A percentile compares a stretch with the other conserved stretches of the same genome.
Evolutionary conservation across 2,329 filamentous ascomycete genomes (phyloP).

Genomic region (Phialophora chinensis): DNA sequence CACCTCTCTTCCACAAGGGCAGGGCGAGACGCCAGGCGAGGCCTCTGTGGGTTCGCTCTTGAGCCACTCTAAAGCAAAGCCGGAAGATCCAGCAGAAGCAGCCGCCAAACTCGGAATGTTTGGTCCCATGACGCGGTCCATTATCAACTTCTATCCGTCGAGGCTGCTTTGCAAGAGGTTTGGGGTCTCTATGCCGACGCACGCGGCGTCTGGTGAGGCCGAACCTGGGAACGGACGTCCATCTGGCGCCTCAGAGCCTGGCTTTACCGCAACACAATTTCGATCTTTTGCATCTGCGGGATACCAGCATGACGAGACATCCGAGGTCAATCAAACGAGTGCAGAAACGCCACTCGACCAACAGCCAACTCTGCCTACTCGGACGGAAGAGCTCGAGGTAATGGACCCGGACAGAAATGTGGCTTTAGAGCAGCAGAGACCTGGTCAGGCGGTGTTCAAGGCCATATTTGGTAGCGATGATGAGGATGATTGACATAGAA

Average conservation of each 20-base stretch:
- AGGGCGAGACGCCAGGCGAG: conserved; percentile 38
- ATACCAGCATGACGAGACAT: conserved; percentile 40
- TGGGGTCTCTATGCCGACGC: conserved; percentile 75
- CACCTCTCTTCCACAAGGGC: conserved; percentile 50
- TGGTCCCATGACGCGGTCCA: conserved; percentile 79
- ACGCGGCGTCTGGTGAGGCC: conserved; percentile 30
- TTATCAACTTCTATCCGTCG: conserved; percentile 76
- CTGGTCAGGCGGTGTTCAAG: conserved; percentile 81
- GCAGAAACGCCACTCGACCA: conserved; percentile 14
- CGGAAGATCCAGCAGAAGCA: conserved; percentile 78
- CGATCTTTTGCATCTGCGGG: conserved; percentile 44
- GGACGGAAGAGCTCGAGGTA: conserved; percentile 39
- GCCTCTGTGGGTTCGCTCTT: conserved; percentile 46
- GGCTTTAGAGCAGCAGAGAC: conserved; percentile 73
- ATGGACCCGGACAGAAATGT: conserved; percentile 79
- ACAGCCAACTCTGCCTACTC: not conserved
- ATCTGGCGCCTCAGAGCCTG: conserved; percentile 2
- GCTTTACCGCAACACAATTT: conserved; percentile 18
- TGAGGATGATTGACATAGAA: conserved; percentile 61
- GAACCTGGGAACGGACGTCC: conserved; percentile 43
- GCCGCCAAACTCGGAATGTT: conserved; percentile 93
- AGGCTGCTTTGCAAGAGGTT: conserved; percentile 93
- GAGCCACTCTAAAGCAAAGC: conserved; percentile 56
- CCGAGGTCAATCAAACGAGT: not conserved
- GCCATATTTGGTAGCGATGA: conserved; percentile 93